Conservation (phyloP, 352 stramenopile species). For the Globisporangium barbulae region DNA sequence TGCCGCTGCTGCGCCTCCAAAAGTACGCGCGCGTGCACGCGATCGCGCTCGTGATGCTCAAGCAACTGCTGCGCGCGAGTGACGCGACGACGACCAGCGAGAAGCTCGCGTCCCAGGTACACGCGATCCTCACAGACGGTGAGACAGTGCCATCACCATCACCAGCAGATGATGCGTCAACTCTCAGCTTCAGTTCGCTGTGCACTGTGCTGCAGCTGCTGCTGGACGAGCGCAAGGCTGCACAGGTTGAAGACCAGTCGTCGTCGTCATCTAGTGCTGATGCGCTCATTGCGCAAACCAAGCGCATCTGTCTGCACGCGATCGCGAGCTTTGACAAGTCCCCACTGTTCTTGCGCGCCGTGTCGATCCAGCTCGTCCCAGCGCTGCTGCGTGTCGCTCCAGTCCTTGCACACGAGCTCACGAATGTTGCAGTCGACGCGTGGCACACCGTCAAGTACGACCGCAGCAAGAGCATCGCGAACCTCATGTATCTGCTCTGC, state of each 20-base stretch:
- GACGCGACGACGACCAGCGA: slow-evolving; percentile 8
- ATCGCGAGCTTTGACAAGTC: slow-evolving; percentile 33
- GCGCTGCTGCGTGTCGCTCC: slow-evolving; percentile 23
- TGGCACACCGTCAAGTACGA: slow-evolving; percentile 17
- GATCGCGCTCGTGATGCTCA: slow-evolving; percentile 24
- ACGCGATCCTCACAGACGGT: slow-evolving; percentile 11
- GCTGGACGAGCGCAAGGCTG: slow-evolving; percentile 8
- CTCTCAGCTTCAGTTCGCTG: slow-evolving; percentile 39
- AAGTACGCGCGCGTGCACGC: slow-evolving; percentile 27
- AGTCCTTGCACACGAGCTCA: slow-evolving; percentile 15
- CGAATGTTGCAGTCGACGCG: slow-evolving; percentile 21
- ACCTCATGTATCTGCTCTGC: slow-evolving; percentile 64
- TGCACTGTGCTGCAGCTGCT: slow-evolving; percentile 47
- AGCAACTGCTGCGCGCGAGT: slow-evolving; percentile 20
- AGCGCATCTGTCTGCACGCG: slow-evolving; percentile 37
- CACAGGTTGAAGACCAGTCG: neutral
- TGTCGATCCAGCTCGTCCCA: slow-evolving; percentile 47
- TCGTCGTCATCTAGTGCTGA: neutral
- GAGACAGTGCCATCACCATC: neutral
- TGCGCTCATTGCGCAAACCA: slow-evolving; percentile 15
- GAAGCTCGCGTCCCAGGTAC: slow-evolving; percentile 8
- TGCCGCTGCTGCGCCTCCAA: slow-evolving; percentile 28
- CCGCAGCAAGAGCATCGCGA: slow-evolving; percentile 24
- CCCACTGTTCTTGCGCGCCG: slow-evolving; percentile 44
- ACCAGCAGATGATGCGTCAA: neutral